Evolutionary conservation across 305 asterid genomes (phyloP).

Genomic region (Rubia balearica): DNA sequence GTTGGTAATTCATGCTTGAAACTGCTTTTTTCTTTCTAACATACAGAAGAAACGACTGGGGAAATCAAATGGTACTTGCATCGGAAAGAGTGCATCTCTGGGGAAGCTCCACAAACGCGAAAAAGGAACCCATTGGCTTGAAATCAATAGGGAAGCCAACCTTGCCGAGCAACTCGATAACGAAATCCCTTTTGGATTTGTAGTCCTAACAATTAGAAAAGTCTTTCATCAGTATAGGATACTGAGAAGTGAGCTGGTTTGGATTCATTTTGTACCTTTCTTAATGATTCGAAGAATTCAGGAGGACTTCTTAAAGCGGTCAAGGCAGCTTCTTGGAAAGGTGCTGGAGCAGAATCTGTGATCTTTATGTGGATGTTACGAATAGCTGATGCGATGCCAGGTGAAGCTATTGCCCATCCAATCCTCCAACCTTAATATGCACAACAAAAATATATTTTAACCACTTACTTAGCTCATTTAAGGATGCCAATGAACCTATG

Average conservation of each 20-base stretch:
- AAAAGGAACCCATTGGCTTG: conserved; percentile 71
- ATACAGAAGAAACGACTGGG: conserved; percentile 4
- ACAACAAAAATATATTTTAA: background rate
- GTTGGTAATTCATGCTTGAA: background rate
- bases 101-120: conserved; percentile 70
- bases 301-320: conserved; percentile 63
- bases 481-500: background rate
- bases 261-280: conserved; percentile 34
- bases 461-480: background rate
- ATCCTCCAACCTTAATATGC: conserved; percentile 76
- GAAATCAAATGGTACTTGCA: conserved; percentile 34
- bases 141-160: conserved; percentile 54
- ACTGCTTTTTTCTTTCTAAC: background rate
- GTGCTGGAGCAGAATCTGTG: conserved; percentile 84
- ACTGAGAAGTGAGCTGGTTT: conserved; percentile 2
- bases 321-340: conserved; percentile 89
- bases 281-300: conserved; percentile 40
- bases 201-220: conserved; percentile 44
- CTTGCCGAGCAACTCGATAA: conserved; percentile 46
- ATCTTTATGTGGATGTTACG: conserved; percentile 61
- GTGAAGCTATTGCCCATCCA: conserved; percentile 85
- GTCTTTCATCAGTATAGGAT: conserved; percentile 8
- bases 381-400: conserved; percentile 69
- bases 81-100: conserved; percentile 57
- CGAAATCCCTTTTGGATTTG: conserved; percentile 59